Base-by-base conservation (phyloP, 169 alveolate genomes). In the Plasmodium reichenowi region DNA sequence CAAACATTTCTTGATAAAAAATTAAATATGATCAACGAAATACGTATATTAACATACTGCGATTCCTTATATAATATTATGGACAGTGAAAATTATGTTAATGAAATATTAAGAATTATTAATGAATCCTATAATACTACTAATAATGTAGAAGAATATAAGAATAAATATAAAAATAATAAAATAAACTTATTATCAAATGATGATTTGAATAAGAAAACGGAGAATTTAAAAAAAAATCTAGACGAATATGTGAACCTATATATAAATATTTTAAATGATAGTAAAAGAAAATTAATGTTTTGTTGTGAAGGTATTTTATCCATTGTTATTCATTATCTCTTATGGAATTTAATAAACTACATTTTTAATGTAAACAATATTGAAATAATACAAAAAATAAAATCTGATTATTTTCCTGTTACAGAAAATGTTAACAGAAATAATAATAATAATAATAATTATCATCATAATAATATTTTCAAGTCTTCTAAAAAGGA, bases 281-380 rank as follows among this genome's bases (percentile, higher is more conserved):
- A 80, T 60, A 54, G 64, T 20, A 80, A 80, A 29, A 56, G 90
- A 22, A 80, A 80, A 68, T n/a, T 80, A 68, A 66, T 72, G 74
- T 80, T 80, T 63, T 80, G 85, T 24, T 80, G 90, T 50, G 85
- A 80, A 47, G 83, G 90, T 12, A 63, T 68, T 47, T 52, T 47
- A 68, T 80, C 90, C 8, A 63, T 80, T 47, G 83, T 80, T 38
- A 72, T 80, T 32, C 90, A 80, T 72, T 80, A 80, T 62, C 4
- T 80, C 12, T 50, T 80, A 3, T 80, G 90, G 90, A 80, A 80
- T 80, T 80, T 80, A 80, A 80, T 80, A 38, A 80, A 80, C 22
- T 80, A 80, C 20, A 80, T 80, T 32, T 80, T 80, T 80, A 80
- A 80, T 17, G 29, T 80, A 80, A 80, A 80, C 58, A 80, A 80